These are phyloP conservation scores for Penicillium sp. DNA, from an alignment of 2,329 filamentous ascomycete genomes.

Conservation along the genomic window DNA sequence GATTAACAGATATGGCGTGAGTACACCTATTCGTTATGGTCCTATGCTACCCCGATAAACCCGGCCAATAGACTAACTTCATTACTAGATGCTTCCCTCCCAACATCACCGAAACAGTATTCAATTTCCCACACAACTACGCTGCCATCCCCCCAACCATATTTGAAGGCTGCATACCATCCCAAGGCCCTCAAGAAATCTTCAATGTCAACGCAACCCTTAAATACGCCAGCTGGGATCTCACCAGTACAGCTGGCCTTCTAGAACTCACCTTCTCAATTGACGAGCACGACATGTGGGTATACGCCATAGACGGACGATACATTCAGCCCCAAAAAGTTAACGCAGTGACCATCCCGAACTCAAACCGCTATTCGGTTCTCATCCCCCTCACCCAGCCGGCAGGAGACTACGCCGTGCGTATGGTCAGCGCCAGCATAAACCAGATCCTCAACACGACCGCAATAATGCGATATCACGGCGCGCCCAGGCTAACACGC, in stretches of 20 bases:
- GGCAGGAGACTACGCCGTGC: constrained; percentile 54
- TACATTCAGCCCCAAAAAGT: constrained; percentile 43
- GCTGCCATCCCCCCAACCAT: constrained; percentile 20
- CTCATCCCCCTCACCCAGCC: constrained; percentile 45
- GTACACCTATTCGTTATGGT: neutral
- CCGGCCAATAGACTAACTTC: neutral
- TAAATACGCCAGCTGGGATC: constrained; percentile 39
- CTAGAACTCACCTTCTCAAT: constrained; percentile 40
- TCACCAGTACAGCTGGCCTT: constrained; percentile 38
- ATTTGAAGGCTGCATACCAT: constrained; percentile 25
- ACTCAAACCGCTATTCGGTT: constrained; percentile 43
- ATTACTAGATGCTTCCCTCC: constrained; percentile 26
- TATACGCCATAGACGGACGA: constrained; percentile 47
- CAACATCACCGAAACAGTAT: constrained; percentile 13
- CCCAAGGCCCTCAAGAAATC: constrained; percentile 25
- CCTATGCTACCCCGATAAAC: neutral
- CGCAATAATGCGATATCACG: constrained; percentile 49
- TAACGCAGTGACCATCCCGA: constrained; percentile 36
- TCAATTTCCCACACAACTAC: constrained; percentile 20
- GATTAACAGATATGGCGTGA: constrained; percentile 31
- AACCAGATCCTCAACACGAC: constrained; percentile 57
- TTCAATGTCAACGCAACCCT: constrained; percentile 34
- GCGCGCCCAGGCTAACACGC: constrained; percentile 11
- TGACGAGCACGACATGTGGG: constrained; percentile 46
- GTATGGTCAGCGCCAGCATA: constrained; percentile 49